A percentile compares a stretch with the other conserved stretches of the same genome.
Conservation (phyloP, 805 yeast genomes). For the Teunomyces funiuensis region DNA sequence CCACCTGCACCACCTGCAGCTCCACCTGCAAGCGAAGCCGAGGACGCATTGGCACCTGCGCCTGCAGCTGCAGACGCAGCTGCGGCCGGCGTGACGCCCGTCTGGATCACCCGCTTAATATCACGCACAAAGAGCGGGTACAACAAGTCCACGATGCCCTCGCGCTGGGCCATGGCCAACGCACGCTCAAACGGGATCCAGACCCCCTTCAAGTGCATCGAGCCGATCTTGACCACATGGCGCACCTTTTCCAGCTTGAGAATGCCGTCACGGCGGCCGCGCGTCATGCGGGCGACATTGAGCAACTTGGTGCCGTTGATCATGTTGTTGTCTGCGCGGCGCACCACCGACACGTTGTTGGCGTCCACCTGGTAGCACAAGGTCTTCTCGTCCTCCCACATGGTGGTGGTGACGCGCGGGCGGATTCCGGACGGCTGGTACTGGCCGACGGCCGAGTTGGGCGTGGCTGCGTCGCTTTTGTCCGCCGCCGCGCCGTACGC, state of each 20-base stretch:
- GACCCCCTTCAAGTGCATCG: slow-evolving; percentile 86
- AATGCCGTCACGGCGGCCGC: slow-evolving; percentile 85
- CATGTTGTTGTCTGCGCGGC: slow-evolving; percentile 84
- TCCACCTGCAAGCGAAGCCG: too few relatives aligned
- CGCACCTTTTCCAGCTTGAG: slow-evolving; percentile 73
- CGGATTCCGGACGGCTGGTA: slow-evolving; percentile 49
- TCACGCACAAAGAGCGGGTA: slow-evolving; percentile 54
- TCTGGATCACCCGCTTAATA: slow-evolving; percentile 55
- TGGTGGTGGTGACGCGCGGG: slow-evolving; percentile 77
- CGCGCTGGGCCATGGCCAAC: slow-evolving; percentile 75
- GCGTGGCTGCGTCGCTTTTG: slow-evolving; percentile 4
- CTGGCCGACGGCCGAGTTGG: slow-evolving; percentile 40
- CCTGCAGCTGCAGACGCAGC: slow-evolving; percentile 15
- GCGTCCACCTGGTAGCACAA: slow-evolving; percentile 85
- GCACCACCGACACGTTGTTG: slow-evolving; percentile 73
- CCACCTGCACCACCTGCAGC: too few relatives aligned
- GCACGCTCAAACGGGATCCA: slow-evolving; percentile 91
- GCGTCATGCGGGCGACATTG: slow-evolving; percentile 83
- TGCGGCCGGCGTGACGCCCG: slow-evolving; percentile 41
- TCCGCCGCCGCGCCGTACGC: slow-evolving; percentile 10
- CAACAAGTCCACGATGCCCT: slow-evolving; percentile 49
- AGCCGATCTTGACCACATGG: slow-evolving; percentile 81
- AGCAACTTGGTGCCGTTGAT: slow-evolving; percentile 81
- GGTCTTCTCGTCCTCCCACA: slow-evolving; percentile 89
- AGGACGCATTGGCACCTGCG: slow-evolving; percentile 13